Conservation (phyloP, 2,329 filamentous ascomycete species). For the Pyricularia pennisetigena region DNA sequence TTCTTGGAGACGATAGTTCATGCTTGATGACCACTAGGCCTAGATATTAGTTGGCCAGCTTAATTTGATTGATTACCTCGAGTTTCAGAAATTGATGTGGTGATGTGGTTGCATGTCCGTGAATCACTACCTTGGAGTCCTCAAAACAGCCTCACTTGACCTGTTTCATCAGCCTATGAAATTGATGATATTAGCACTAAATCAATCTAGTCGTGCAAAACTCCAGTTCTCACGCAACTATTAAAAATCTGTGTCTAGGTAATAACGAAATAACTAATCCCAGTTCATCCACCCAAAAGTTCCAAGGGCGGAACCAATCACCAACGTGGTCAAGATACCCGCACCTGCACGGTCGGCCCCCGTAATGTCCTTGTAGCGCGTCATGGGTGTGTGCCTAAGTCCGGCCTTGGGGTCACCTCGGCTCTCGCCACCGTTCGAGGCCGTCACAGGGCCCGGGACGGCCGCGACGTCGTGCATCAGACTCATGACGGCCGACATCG, state of each 20-base stretch:
- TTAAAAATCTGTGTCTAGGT: background rate
- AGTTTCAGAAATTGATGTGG: too few relatives aligned
- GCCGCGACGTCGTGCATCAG: constrained; percentile 23
- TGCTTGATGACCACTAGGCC: background rate
- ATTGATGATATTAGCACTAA: background rate
- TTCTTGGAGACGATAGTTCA: background rate
- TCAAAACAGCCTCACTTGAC: too few relatives aligned
- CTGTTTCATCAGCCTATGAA: background rate
- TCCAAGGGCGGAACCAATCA: constrained; percentile 20
- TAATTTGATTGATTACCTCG: background rate
- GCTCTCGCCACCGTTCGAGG: constrained; percentile 32
- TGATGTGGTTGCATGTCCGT: background rate
- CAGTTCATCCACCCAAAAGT: constrained; percentile 22
- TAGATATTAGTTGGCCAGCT: background rate
- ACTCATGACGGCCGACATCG: constrained; percentile 35
- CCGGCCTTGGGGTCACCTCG: constrained; percentile 21
- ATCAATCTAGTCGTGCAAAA: background rate
- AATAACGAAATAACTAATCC: background rate
- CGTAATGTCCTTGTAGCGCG: constrained; percentile 9
- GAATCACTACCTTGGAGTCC: too few relatives aligned
- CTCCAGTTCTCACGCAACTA: background rate
- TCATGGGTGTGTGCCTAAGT: background rate
- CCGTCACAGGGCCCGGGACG: constrained; percentile 20
- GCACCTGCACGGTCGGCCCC: constrained; percentile 28
- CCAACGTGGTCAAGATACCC: constrained; percentile 26